phyloP scores from a whole-genome alignment of 2,329 filamentous ascomycete species.

The Fonsecaea multimorphosa region DNA sequence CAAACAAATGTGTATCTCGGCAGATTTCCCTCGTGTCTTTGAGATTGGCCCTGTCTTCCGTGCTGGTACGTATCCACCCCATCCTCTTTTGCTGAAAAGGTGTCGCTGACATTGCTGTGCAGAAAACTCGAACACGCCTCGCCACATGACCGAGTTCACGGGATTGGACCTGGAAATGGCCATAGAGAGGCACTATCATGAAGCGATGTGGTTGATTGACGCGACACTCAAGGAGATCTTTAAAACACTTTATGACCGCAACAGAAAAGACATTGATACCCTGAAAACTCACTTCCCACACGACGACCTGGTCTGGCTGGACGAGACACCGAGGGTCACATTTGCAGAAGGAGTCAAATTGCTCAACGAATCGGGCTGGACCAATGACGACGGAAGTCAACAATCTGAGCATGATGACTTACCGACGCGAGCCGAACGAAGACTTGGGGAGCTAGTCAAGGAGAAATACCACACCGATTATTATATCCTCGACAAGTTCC shows the following conservation, averaged over 20 bases:
- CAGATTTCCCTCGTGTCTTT: constrained; percentile 79
- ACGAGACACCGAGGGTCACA: constrained; percentile 74
- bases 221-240: constrained; percentile 75
- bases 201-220: constrained; percentile 74
- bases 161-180: constrained; percentile 84
- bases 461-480: constrained; percentile 81
- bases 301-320: constrained; percentile 76
- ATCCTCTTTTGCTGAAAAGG: not conserved
- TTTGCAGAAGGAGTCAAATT: constrained; percentile 75
- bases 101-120: not conserved
- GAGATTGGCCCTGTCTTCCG: constrained; percentile 82
- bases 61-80: constrained; percentile 49
- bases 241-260: constrained; percentile 66
- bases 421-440: constrained; percentile 76
- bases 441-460: constrained; percentile 75
- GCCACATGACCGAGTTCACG: constrained; percentile 84
- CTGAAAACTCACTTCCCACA: constrained; percentile 78
- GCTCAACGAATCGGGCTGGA: constrained; percentile 71
- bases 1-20: constrained; percentile 82
- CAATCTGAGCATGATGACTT: constrained; percentile 72
- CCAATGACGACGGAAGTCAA: constrained; percentile 70
- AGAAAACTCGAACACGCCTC: constrained; percentile 85
- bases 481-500: constrained; percentile 86
- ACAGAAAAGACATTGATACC: constrained; percentile 69
- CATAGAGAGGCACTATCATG: constrained; percentile 77